These are phyloP conservation scores for Fraxinus greggii DNA, from an alignment of 305 asterid species.

Conservation along the genomic window DNA sequence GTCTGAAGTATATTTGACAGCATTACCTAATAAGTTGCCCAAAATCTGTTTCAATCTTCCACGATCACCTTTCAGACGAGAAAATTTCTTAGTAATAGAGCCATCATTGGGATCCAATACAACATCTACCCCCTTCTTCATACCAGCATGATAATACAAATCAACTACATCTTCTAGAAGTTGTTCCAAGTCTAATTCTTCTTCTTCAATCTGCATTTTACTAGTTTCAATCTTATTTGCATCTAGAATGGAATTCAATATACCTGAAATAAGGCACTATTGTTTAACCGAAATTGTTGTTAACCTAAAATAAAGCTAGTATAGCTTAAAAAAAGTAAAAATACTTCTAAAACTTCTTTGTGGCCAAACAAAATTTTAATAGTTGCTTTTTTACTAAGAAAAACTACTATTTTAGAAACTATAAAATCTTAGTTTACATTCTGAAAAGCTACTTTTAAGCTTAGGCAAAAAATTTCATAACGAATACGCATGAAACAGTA, in stretches of 20 bases:
- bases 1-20: constrained; percentile 50
- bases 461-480: not conserved
- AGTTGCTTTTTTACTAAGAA: not conserved
- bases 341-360: not conserved
- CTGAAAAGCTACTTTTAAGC: not conserved
- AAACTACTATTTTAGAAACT: not conserved
- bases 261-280: constrained; percentile 33
- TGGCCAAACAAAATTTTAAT: not conserved
- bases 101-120: constrained; percentile 66
- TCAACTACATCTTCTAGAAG: constrained; percentile 70
- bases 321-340: not conserved
- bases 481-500: not conserved
- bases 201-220: constrained; percentile 66
- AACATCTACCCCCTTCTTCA: constrained; percentile 67
- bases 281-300: not conserved
- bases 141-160: constrained; percentile 51
- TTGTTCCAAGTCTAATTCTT: constrained; percentile 56
- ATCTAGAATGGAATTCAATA: constrained; percentile 72
- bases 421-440: not conserved
- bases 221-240: constrained; percentile 76
- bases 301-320: not conserved
- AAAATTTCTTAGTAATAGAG: constrained; percentile 33
- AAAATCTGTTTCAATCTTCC: constrained; percentile 50
- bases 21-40: constrained; percentile 55
- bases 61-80: constrained; percentile 52